Evolutionary conservation across 495 filamentous ascomycete genomes (phyloP).

Genomic region (Trichoderma erinaceum): DNA sequence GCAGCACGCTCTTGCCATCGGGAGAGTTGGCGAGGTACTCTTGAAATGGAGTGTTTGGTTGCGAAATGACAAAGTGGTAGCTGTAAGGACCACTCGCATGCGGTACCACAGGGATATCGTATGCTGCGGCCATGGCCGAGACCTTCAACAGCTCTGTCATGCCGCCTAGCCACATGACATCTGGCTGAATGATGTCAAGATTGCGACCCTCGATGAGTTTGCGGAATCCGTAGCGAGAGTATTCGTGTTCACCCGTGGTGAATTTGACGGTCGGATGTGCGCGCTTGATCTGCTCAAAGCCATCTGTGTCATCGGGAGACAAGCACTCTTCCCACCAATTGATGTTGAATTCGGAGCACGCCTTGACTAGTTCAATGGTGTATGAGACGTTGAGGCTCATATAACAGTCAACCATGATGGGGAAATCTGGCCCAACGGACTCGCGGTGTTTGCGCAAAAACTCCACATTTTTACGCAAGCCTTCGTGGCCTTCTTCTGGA

Average conservation of each 20-base stretch:
- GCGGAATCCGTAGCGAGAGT: conserved; percentile 86
- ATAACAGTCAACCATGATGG: conserved; percentile 92
- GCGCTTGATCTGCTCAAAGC: conserved; percentile 78
- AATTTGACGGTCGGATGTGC: conserved; percentile 88
- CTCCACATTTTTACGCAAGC: conserved; percentile 80
- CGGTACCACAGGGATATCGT: conserved; percentile 90
- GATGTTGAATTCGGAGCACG: conserved; percentile 72
- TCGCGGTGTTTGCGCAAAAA: conserved; percentile 80
- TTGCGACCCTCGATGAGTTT: conserved; percentile 89
- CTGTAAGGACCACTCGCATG: conserved; percentile 89
- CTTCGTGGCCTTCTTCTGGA: conserved; percentile 74
- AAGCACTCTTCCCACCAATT: conserved; percentile 97
- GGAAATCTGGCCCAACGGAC: conserved; percentile 80
- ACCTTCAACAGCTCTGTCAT: conserved; percentile 88
- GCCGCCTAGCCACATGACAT: conserved; percentile 95
- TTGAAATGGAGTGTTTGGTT: conserved; percentile 86
- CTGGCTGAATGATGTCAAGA: conserved; percentile 87
- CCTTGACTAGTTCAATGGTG: conserved; percentile 82
- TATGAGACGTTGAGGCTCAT: conserved; percentile 91
- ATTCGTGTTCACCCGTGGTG: conserved; percentile 93
- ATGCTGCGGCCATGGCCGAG: conserved; percentile 79
- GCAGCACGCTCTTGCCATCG: conserved; percentile 79
- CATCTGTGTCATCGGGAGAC: conserved; percentile 82
- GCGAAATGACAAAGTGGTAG: conserved; percentile 89
- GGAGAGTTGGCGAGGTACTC: conserved; percentile 90